Conservation (phyloP, 768 basidiomycete genomes). For the Porphyrellus cyaneotinctus region DNA sequence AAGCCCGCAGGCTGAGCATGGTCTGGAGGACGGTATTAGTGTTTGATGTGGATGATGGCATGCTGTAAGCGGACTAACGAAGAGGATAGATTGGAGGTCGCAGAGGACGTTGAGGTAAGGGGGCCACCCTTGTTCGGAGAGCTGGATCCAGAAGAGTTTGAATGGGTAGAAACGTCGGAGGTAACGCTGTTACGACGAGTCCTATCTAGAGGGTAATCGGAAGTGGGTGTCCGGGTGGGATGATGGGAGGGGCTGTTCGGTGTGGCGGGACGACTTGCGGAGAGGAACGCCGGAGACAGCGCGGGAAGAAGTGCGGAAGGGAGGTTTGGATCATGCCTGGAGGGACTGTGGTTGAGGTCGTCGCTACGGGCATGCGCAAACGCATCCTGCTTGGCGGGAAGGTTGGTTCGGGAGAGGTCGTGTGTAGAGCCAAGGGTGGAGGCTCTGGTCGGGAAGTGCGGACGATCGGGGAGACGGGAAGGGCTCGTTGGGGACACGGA, state of each 20-base stretch:
- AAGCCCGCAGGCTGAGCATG: slow-evolving; percentile 74
- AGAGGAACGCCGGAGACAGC: slow-evolving; percentile 44
- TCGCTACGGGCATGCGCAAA: slow-evolving; percentile 57
- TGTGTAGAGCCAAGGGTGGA: slow-evolving; percentile 54
- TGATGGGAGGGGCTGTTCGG: slow-evolving; percentile 45
- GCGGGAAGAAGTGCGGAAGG: slow-evolving; percentile 35
- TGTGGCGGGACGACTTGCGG: slow-evolving; percentile 57
- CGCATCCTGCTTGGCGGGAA: slow-evolving; percentile 32
- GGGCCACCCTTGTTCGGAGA: slow-evolving; percentile 40
- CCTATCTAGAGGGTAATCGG: slow-evolving; percentile 49
- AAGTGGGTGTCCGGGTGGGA: slow-evolving; percentile 48
- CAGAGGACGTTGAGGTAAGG: slow-evolving; percentile 50
- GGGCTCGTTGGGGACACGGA: slow-evolving; percentile 36
- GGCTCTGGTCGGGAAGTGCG: slow-evolving; percentile 56
- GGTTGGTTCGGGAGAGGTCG: slow-evolving; percentile 50
- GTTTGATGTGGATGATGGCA: slow-evolving; percentile 7
- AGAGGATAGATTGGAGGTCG: slow-evolving; percentile 51
- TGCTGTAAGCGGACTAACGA: slow-evolving; percentile 44
- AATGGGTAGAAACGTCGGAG: slow-evolving; percentile 53
- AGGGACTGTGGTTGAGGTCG: slow-evolving; percentile 56
- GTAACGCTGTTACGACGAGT: slow-evolving; percentile 42
- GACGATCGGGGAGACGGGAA: slow-evolving; percentile 46
- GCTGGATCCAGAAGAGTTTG: slow-evolving; percentile 47
- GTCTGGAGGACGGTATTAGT: slow-evolving; percentile 34
- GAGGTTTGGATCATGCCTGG: slow-evolving; percentile 11